Base-by-base conservation (phyloP, 108 stramenopile genomes). In the Epithemia pelagica region DNA sequence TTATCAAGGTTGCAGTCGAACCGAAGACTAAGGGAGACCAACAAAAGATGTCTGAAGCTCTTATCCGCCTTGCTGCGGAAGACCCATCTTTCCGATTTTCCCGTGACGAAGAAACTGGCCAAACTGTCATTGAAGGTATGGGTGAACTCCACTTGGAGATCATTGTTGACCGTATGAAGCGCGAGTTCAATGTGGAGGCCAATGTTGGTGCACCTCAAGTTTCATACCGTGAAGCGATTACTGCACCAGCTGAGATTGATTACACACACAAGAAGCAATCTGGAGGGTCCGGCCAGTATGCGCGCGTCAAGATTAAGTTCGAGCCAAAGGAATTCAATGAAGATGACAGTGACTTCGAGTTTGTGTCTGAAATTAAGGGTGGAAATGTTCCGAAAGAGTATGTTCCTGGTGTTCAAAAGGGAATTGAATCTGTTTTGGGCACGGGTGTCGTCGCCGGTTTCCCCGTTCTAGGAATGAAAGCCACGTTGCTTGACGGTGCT, bases 111-210 rank as follows among this genome's bases (percentile, higher is more conserved):
- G 98, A 98, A 63, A 96, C 96, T 27, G 97, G 96, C 20, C 98
- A 99, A 78, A 97, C 96, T 30, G 78, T 98, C 75, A 97, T 99
- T 70, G 94, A 93, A 69, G 99, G 99, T 65, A 99, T 99, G 99
- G 99, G 99, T 55, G 98, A 98, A 85, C 90, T 99, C 22, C 99
- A 99, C 84, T 81, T 99, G 54, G 99, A 99, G 73, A 98, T 99
- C 80, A 96, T 98, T 74, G 97, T 98, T 19, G 97, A 98, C 79
- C 92, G 97, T 55, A 97, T 99, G 92, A 95, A 91, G 87, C 89
- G 99, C 67, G 97, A 98, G 72, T 98, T 95, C 88, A 94, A 88
- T 65, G 97, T 99, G 30, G 97, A 96, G 78, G 85, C 80, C 67
- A 93, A 81, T 67, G 92, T 92, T 37, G 89, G 95, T 70, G 86